Base-by-base conservation (phyloP, 129 eudicot genomes). In the Lonicera japonica region DNA sequence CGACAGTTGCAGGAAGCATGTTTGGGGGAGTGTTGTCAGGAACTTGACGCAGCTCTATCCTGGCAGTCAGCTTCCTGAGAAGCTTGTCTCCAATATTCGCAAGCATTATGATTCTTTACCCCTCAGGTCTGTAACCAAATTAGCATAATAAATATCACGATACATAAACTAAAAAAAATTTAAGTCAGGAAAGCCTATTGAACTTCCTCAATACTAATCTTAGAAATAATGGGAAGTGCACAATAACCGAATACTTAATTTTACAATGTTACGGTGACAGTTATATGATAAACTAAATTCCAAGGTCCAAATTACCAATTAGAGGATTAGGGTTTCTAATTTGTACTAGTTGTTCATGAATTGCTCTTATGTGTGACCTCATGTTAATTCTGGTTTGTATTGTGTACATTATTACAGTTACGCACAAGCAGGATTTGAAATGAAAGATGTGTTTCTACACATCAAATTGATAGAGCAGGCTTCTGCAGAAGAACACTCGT, bases 51-150 rank as follows among this genome's bases (percentile, higher is more conserved):
- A 88, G 87, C 82, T 94, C 40, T 94, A 94, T 66, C 99, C 99
- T 15, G 99, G 99, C 56, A 94, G 99, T 63, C 99, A 94, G 69
- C 87, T 94, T 18, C 99, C 99, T 0, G 99, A 94, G 75, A 94
- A 88, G 73, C 79, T 94, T 17, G 99, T 94, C 21, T 88, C 99
- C 21, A 94, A 88, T 64, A 80, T 94, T 23, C 80, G 99, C 38
- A 94, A 88, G 71, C 99, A 94, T 75, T 94, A 85, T 58, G 99
- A 94, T 75, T 88, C 99, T 17, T 75, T 94, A 22, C 99, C 99
- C 13, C 77, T 88, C 65, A 94, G 99, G 99, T 94, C 45, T 25
- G 55, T 15, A 43, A 6, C 6, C 36, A n/a, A n/a, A n/a, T n/a
- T n/a, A n/a, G n/a, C n/a, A n/a, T n/a, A n/a, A n/a, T n/a, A n/a